These are phyloP conservation scores for Tylopilus sp. DNA, from an alignment of 1,284 basidiomycete genomes.

Conservation along the genomic window DNA sequence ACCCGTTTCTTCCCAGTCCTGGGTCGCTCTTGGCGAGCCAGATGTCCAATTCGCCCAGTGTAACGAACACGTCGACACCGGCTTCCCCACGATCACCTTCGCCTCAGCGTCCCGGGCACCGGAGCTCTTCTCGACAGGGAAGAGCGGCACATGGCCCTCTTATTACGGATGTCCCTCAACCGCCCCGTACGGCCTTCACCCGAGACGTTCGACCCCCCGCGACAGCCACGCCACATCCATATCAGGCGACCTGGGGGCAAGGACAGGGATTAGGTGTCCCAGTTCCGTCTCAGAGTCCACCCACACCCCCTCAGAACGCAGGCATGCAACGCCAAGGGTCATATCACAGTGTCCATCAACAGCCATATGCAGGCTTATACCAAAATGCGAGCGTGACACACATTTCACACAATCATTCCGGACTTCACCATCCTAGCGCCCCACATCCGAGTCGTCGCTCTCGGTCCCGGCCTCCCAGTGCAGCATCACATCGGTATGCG, in stretches of 20 bases:
- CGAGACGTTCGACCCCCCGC: conserved; percentile 8
- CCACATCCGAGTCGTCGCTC: conserved; percentile 36
- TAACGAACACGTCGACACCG: conserved; percentile 20
- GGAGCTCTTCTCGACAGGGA: conserved; percentile 31
- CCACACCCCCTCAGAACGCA: conserved; percentile 15
- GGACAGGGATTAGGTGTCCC: conserved; percentile 14
- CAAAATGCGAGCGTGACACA: conserved; percentile 27
- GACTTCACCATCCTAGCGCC: conserved; percentile 15
- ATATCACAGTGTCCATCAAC: conserved; percentile 20
- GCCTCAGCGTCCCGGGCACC: conserved; percentile 25
- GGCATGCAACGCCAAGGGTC: conserved; percentile 33
- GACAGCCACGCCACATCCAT: conserved; percentile 25
- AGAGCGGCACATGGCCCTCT: conserved; percentile 26
- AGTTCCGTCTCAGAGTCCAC: conserved; percentile 6
- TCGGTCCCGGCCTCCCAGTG: conserved; percentile 41
- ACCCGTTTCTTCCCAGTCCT: conserved; percentile 19
- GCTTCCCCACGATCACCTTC: conserved; percentile 27
- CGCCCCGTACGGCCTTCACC: conserved; percentile 29
- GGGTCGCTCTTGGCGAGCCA: conserved; percentile 23
- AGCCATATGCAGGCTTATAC: conserved; percentile 11
- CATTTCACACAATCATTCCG: conserved; percentile 16
- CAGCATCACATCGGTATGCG: conserved; percentile 44
- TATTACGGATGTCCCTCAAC: conserved; percentile 32
- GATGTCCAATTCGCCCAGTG: conserved; percentile 8
- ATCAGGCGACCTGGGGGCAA: conserved; percentile 20